Evolutionary conservation across 108 stramenopile species (phyloP), one percentile per base, ranked within the genome.

Genomic region (Bacterosira constricta): DNA sequence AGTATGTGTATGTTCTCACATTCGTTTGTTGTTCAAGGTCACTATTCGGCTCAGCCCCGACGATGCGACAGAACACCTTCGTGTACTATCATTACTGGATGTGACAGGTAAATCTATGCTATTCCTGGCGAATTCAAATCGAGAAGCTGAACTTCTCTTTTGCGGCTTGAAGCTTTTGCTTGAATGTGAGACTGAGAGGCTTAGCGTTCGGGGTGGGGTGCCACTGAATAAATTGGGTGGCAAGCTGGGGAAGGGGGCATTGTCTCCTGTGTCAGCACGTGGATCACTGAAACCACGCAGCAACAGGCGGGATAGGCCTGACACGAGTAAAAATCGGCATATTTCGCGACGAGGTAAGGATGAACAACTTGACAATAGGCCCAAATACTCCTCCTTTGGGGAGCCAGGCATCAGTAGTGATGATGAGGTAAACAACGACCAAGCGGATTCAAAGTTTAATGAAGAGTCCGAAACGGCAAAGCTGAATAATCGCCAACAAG

Each of bases 91-190:
- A 39, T 72, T 94, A 20, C 66, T 86, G 68, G 85, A 88, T 34
- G 63, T 65, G 6, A 57, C 82, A 44, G 81, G 85, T n/a, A 89
- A 77, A 47, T 73, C 82, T 29, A 77, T 94, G 21, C 59, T 87
- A 6, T 94, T 94, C 70, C 32, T 94, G 9, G 90, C 88, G 36
- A 80, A 87, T 23, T 74, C 85, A 23, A 77, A 83, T 56, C 67
- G 79, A 12, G 90, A 94, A 69, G 90, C 92, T 1, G 83, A 86
- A 57, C 58, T 94, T 15, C 71, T 94, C 10, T 69, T 88, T 27
- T 88, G 88, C 53, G 92, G 90, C 21, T 57, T 94, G 38, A 89
- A 87, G 38, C 29, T 94, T 12, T 63, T 94, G 30, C 63, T 94
- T 45, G 92, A 94, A 63, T 74, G 83, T 8, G 92, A 94, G 78